Conservation (phyloP, 331 rosid species). For the Telfairia occidentalis region DNA sequence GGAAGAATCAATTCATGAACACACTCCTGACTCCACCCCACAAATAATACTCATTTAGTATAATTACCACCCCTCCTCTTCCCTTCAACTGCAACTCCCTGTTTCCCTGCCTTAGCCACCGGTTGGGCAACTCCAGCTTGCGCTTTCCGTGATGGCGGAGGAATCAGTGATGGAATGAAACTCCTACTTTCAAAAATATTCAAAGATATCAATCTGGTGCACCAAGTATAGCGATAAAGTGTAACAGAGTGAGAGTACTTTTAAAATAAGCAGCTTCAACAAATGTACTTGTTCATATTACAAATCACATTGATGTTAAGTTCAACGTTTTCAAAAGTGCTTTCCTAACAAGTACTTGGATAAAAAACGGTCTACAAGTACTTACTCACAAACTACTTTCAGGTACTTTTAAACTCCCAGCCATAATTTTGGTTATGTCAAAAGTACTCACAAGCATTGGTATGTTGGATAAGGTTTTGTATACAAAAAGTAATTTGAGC, state of each 20-base stretch:
- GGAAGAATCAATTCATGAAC: constrained; percentile 18
- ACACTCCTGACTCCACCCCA: constrained; percentile 15
- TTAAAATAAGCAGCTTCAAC: too few species aligned
- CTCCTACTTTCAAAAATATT: constrained; percentile 31
- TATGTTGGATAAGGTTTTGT: too few species aligned
- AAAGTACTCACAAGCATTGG: too few species aligned
- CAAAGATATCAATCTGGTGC: constrained; percentile 6
- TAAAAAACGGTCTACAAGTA: neutral
- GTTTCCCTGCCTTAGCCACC: constrained; percentile 26
- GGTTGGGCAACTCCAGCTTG: constrained; percentile 26
- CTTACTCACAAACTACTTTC: neutral
- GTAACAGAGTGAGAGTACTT: too few species aligned
- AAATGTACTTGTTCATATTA: too few species aligned
- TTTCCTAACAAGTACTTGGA: neutral
- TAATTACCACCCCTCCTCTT: constrained; percentile 40
- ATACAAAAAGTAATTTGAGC: too few species aligned
- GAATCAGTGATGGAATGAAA: constrained; percentile 67
- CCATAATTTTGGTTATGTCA: too few species aligned
- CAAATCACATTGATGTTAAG: neutral
- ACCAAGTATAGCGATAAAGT: neutral
- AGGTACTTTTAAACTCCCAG: neutral
- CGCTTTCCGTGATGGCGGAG: constrained; percentile 49
- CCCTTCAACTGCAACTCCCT: constrained; percentile 27
- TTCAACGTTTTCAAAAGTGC: neutral
- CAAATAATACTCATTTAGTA: constrained; percentile 44